Percentiles rank a stretch among this genome's conserved stretches.
Evolutionary conservation across 2,329 filamentous ascomycete species (phyloP).

Genomic region (Claviceps humidiphila): DNA sequence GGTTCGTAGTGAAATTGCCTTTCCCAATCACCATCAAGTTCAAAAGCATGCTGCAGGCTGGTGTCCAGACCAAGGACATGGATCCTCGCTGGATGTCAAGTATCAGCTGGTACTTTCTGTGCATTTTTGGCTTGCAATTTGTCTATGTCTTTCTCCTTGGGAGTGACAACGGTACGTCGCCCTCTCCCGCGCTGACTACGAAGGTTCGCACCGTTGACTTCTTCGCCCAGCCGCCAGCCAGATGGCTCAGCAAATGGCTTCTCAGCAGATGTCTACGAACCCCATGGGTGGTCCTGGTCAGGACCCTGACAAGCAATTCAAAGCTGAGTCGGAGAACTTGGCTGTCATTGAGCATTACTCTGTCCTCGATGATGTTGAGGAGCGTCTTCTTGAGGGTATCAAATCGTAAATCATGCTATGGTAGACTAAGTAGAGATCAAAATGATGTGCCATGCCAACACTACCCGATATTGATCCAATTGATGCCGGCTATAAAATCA

Average conservation of each 20-base stretch:
- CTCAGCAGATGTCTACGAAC: conserved; percentile 34
- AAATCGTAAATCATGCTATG: conserved; percentile 20
- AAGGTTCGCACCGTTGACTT: conserved; percentile 7
- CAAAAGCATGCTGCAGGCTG: conserved; percentile 98
- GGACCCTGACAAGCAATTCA: conserved; percentile 91
- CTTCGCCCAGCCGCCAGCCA: conserved; percentile 62
- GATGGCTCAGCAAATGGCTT: conserved; percentile 79
- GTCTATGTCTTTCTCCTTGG: conserved; percentile 96
- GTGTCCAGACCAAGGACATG: conserved; percentile 88
- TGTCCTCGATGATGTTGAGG: conserved; percentile 77
- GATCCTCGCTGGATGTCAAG: conserved; percentile 98
- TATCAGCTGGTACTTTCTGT: conserved; percentile 97
- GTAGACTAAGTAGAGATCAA: conserved; percentile 6
- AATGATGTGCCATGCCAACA: conserved; percentile 7
- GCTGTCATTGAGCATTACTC: conserved; percentile 91
- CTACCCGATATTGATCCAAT: conserved; percentile 3
- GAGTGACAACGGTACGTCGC: conserved; percentile 74
- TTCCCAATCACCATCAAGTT: conserved; percentile 98
- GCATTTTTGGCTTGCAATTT: conserved; percentile 89
- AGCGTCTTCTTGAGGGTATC: conserved; percentile 55
- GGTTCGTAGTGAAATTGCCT: conserved; percentile 69
- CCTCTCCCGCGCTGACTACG: background rate
- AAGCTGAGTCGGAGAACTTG: conserved; percentile 84
- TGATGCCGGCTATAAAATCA: conserved; percentile 4
- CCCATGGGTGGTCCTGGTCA: conserved; percentile 78